phyloP scores from a whole-genome alignment of 148 eudicot species.

The Limonium bicolor region DNA sequence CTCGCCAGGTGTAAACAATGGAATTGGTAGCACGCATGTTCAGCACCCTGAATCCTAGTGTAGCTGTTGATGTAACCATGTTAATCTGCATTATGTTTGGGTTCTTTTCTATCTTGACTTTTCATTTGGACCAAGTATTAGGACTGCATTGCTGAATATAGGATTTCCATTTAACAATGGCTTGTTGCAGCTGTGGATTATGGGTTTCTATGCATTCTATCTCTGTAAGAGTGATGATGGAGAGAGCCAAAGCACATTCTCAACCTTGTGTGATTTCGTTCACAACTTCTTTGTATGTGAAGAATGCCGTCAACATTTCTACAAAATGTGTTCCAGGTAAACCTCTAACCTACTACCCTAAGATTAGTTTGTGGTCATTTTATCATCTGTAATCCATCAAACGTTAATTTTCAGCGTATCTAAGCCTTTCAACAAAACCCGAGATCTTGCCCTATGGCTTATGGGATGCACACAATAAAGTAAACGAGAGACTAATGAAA shows the following conservation, averaged over 20 bases:
- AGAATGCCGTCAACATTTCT: constrained; percentile 89
- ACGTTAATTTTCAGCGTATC: constrained; percentile 44
- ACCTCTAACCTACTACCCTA: background rate
- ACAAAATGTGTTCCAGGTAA: constrained; percentile 86
- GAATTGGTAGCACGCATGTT: too few species aligned
- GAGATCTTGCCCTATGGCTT: constrained; percentile 79
- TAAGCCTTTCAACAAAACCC: constrained; percentile 60
- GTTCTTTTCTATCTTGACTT: too few species aligned
- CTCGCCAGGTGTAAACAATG: too few species aligned
- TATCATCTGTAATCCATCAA: constrained; percentile 4
- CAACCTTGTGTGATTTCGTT: constrained; percentile 66
- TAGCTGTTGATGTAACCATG: too few species aligned
- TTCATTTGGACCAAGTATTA: too few species aligned
- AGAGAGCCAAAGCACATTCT: constrained; percentile 73
- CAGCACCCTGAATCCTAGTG: too few species aligned
- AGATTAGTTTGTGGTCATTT: background rate
- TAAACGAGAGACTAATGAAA: constrained; percentile 64
- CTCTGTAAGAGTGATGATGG: constrained; percentile 82
- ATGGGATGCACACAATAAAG: constrained; percentile 83
- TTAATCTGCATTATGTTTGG: too few species aligned
- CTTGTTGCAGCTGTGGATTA: constrained; percentile 72
- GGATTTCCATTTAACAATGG: constrained; percentile 1
- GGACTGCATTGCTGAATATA: too few species aligned
- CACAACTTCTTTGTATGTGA: constrained; percentile 85
- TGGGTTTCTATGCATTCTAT: constrained; percentile 91